A percentile compares a stretch with the other conserved stretches of the same genome.
phyloP scores from a whole-genome alignment of 768 basidiomycete genomes.

The Mycena albidolilacea region DNA sequence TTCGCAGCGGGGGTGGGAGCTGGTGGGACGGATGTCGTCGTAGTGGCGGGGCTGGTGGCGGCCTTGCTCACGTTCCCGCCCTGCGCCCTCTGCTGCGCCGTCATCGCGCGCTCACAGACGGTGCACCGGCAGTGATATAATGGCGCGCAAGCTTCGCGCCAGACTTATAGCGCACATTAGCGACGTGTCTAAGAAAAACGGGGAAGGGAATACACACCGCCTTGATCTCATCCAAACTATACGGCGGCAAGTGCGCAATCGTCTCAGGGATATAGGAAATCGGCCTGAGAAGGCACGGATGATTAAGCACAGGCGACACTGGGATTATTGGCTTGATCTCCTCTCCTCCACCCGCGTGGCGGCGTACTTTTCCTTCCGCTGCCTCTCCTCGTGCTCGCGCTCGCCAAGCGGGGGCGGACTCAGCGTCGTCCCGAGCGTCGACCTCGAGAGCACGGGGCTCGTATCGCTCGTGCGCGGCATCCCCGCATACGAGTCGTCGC shows the following conservation, averaged over 20 bases:
- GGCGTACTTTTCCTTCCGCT: neutral
- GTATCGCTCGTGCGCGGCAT: conserved; percentile 68
- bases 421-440: conserved; percentile 82
- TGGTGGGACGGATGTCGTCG: too few species aligned
- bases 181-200: too few species aligned
- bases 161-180: neutral
- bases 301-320: conserved; percentile 51
- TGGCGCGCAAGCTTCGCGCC: conserved; percentile 30
- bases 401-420: conserved; percentile 71
- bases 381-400: conserved; percentile 42
- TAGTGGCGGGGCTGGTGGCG: too few species aligned
- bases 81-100: too few species aligned
- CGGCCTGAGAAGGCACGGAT: conserved; percentile 71
- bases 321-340: too few species aligned
- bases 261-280: conserved; percentile 74
- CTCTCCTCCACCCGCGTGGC: too few species aligned
- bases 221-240: neutral
- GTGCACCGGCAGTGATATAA: conserved; percentile 29
- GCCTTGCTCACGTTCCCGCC: too few species aligned
- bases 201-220: neutral
- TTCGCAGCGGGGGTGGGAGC: too few species aligned
- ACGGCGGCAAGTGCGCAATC: conserved; percentile 9
- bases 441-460: conserved; percentile 81
- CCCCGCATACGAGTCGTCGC: conserved; percentile 64
- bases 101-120: conserved; percentile 28